Evolutionary conservation across 371 early-diverging fungal species (phyloP), one percentile per base, ranked within the genome.

Genomic region (Lichtheimia ramosa): DNA sequence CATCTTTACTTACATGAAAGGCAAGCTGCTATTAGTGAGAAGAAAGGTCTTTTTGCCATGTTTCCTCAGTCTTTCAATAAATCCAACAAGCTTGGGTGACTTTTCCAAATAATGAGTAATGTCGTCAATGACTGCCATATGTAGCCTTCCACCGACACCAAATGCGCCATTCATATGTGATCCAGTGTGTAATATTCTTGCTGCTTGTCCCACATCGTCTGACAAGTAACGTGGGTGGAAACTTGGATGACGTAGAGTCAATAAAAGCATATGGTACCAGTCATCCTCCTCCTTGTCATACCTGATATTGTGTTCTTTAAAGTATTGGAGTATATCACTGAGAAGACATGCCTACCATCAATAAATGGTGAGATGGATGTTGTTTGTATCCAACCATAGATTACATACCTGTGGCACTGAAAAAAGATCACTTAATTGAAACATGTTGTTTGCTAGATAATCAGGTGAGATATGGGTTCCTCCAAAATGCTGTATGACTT

Each of bases 171-270:
- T 46, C 43, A 63, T 42, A 20, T 48, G 41, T 14, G 63, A 51
- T 43, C 68, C 79, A 27, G 66, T 75, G 62, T 88, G 88, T 3
- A 88, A 65, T 7, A 81, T 72, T 40, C 78, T 69, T 21, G 83
- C 85, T 1, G 83, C 83, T 1, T 70, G 58, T 20, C 70, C 75
- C 1, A 88, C 78, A 58, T 88, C 88, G 54, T 88, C 86, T 5
- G 79, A 83, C n/a, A 88, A 61, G 52, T 86, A 84, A 18, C 85
- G 80, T 54, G 86, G 85, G 65, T 86, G 85, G 54, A 88, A 86
- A 21, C 78, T 79, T 2, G 43, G 15, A 21, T 2, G 40, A 28
- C 15, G 15, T 18, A 42, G 1, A 8, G 18, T 23, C 15, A 3
- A 14, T 43, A 49, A 1, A n/a, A 28, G 55, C 48, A 15, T 0